Percentiles rank a stretch among this genome's conserved stretches.
These are phyloP conservation scores for Podaxis sp. DNA, from an alignment of 768 basidiomycete genomes.

Conservation along the genomic window DNA sequence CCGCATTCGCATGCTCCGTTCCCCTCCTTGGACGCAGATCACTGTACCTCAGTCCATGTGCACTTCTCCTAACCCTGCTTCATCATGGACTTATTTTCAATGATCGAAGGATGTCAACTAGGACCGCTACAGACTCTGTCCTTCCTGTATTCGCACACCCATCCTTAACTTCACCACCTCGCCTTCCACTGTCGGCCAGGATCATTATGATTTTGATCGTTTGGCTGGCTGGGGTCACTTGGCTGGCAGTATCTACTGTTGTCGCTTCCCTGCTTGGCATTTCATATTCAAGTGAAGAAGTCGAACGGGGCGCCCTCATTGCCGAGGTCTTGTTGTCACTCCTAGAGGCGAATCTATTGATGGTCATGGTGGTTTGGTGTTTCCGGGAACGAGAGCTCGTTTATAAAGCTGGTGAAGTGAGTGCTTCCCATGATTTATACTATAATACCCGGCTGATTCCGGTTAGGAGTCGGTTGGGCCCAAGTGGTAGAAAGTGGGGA, in stretches of 20 bases:
- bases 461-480: background rate
- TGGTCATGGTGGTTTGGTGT: background rate
- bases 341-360: background rate
- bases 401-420: background rate
- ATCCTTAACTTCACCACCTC: background rate
- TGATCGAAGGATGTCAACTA: background rate
- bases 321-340: background rate
- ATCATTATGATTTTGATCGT: background rate
- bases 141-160: background rate
- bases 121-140: background rate
- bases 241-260: slow-evolving; percentile 9
- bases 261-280: background rate
- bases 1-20: background rate
- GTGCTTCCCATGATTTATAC: background rate
- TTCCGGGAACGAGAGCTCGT: slow-evolving; percentile 6
- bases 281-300: background rate
- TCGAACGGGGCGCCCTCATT: background rate
- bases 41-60: slow-evolving; percentile 3
- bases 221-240: background rate
- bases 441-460: background rate
- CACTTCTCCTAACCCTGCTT: background rate
- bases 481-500: background rate
- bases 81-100: background rate
- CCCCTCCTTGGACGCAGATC: background rate
- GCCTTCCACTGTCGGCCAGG: background rate